Percentiles rank a stretch among this genome's conserved stretches.
Conservation (phyloP, 73 alveolate genomes). For the Stentor coeruleus region DNA sequence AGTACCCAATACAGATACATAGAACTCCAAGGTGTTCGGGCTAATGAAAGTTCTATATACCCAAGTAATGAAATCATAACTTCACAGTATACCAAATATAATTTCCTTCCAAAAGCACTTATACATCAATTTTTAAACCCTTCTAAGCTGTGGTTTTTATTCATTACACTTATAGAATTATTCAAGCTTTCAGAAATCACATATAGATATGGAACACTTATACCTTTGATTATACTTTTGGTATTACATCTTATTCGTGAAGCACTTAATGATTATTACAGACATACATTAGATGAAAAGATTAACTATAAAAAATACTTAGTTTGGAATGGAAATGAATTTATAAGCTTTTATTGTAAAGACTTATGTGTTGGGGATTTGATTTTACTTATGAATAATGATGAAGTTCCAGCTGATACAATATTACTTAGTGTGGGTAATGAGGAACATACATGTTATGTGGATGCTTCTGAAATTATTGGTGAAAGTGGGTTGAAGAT, state of each 20-base stretch:
- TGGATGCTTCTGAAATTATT: constrained; percentile 9
- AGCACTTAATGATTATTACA: neutral
- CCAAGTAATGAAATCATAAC: neutral
- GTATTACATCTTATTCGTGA: neutral
- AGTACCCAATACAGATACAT: too few relatives aligned
- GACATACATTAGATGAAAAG: neutral
- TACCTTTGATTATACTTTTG: neutral
- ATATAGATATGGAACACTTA: neutral
- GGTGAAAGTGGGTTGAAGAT: constrained; percentile 12
- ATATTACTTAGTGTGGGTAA: constrained; percentile 1
- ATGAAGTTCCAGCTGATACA: constrained; percentile 13
- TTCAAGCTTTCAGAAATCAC: neutral
- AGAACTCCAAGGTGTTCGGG: neutral
- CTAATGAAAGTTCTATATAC: neutral
- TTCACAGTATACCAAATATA: neutral
- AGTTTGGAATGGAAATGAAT: constrained; percentile 1
- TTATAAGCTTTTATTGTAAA: neutral
- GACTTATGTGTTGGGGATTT: constrained; percentile 13
- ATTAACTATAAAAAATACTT: neutral
- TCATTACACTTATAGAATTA: neutral
- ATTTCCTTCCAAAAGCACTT: neutral
- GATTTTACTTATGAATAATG: neutral
- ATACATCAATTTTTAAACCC: neutral
- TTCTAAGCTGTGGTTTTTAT: constrained; percentile 12
- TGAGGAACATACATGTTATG: constrained; percentile 11